phyloP scores from a whole-genome alignment of 805 yeast genomes.

The Komagataella kurtzmanii region DNA sequence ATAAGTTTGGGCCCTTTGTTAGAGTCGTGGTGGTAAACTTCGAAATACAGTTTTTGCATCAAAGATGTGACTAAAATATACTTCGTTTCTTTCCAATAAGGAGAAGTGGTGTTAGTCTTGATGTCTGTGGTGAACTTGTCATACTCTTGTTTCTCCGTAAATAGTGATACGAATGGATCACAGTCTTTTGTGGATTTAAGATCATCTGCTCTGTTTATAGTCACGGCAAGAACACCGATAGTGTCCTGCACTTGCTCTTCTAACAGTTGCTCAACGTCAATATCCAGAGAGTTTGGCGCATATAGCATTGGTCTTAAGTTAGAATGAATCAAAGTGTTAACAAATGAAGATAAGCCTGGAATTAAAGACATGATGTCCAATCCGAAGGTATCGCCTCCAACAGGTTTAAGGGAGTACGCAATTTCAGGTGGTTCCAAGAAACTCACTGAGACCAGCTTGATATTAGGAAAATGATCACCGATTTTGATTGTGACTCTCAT shows the following conservation, averaged over 20 bases:
- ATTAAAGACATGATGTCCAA: slow-evolving; percentile 72
- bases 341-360: slow-evolving; percentile 68
- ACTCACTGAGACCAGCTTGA: slow-evolving; percentile 55
- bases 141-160: slow-evolving; percentile 28
- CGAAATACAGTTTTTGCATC: slow-evolving; percentile 41
- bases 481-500: slow-evolving; percentile 51
- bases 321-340: slow-evolving; percentile 55
- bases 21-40: slow-evolving; percentile 41
- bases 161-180: slow-evolving; percentile 44
- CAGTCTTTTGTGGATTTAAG: slow-evolving; percentile 27
- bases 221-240: slow-evolving; percentile 55
- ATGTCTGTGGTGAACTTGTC: slow-evolving; percentile 30
- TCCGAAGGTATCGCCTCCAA: slow-evolving; percentile 84
- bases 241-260: slow-evolving; percentile 53
- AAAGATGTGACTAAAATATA: slow-evolving; percentile 43
- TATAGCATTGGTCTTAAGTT: slow-evolving; percentile 66
- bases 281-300: slow-evolving; percentile 70
- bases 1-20: slow-evolving; percentile 39
- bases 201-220: slow-evolving; percentile 37
- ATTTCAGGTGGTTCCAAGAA: slow-evolving; percentile 69
- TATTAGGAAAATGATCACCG: slow-evolving; percentile 63
- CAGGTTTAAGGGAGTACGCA: slow-evolving; percentile 72
- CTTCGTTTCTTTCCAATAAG: slow-evolving; percentile 56
- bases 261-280: slow-evolving; percentile 62
- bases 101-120: slow-evolving; percentile 40